Conservation (phyloP, 176 grass and related monocot species). For the Miscanthus lutarioriparius region DNA sequence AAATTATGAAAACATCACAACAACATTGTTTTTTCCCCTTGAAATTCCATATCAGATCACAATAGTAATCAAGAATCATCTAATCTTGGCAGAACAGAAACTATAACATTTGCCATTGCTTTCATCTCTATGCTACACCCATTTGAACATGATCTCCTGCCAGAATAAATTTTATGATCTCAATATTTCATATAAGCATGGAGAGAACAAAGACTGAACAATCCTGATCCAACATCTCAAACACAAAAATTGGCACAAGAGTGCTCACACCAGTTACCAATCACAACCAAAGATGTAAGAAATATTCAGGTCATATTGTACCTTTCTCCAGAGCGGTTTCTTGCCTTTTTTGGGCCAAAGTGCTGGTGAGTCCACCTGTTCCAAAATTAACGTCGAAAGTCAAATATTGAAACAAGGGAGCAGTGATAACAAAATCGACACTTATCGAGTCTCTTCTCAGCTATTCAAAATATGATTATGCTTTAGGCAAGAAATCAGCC, state of each 20-base stretch:
- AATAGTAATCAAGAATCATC: background rate
- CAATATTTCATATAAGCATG: background rate
- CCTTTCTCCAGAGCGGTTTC: background rate
- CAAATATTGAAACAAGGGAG: background rate
- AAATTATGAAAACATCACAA: background rate
- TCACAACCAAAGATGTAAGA: background rate
- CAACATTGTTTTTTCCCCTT: background rate
- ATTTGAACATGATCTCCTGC: background rate
- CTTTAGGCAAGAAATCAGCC: background rate
- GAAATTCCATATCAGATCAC: background rate
- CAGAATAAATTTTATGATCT: background rate
- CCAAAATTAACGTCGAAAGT: background rate
- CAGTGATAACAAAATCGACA: background rate
- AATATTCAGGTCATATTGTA: background rate
- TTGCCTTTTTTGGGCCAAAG: background rate
- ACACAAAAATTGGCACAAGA: background rate
- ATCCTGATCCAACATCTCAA: background rate
- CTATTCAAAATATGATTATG: background rate
- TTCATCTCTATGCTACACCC: background rate
- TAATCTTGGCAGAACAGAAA: background rate
- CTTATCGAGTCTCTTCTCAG: background rate
- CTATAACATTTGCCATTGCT: background rate
- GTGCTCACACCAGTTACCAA: background rate
- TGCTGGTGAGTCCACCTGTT: background rate
- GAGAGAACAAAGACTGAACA: background rate